A percentile compares a stretch with the other conserved stretches of the same genome.
These are phyloP conservation scores for Blastobotrys apis DNA, from an alignment of 1,139 yeast genomes.

Conservation along the genomic window DNA sequence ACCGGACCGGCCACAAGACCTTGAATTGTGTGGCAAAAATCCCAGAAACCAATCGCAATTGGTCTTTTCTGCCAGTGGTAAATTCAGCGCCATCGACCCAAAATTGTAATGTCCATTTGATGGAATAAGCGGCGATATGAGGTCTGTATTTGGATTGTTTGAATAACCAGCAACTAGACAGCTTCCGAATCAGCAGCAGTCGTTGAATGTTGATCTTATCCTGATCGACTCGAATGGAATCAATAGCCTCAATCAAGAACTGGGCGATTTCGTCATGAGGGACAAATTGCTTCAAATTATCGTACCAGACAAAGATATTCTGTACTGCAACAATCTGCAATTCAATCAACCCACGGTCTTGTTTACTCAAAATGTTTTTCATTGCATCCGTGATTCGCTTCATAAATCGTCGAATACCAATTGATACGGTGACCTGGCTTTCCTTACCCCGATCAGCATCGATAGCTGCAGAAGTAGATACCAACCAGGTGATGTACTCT, in stretches of 20 bases:
- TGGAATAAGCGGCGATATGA: conserved; percentile 47
- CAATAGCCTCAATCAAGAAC: conserved; percentile 29
- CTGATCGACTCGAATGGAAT: conserved; percentile 26
- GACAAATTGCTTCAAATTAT: conserved; percentile 24
- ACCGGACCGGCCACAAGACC: conserved; percentile 32
- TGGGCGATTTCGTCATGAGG: conserved; percentile 29
- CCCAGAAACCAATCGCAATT: conserved; percentile 31
- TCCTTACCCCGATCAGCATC: conserved; percentile 29
- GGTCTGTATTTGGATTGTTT: conserved; percentile 41
- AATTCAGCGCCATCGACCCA: conserved; percentile 30
- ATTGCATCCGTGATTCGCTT: conserved; percentile 26
- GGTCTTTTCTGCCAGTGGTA: conserved; percentile 27
- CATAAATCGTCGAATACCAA: conserved; percentile 21
- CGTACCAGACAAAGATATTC: conserved; percentile 23
- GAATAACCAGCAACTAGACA: conserved; percentile 49
- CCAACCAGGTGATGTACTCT: conserved; percentile 28
- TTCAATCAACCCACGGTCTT: conserved; percentile 24
- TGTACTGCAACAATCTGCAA: conserved; percentile 25
- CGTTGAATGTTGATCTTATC: conserved; percentile 53
- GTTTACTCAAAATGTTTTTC: conserved; percentile 22
- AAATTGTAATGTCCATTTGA: conserved; percentile 50
- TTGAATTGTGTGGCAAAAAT: conserved; percentile 34
- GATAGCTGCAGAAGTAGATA: conserved; percentile 29
- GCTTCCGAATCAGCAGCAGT: conserved; percentile 54
- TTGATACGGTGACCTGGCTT: conserved; percentile 20